A percentile compares a stretch with the other conserved stretches of the same genome.
phyloP scores from a whole-genome alignment of 345 rosid species.

The Boechera stricta region DNA sequence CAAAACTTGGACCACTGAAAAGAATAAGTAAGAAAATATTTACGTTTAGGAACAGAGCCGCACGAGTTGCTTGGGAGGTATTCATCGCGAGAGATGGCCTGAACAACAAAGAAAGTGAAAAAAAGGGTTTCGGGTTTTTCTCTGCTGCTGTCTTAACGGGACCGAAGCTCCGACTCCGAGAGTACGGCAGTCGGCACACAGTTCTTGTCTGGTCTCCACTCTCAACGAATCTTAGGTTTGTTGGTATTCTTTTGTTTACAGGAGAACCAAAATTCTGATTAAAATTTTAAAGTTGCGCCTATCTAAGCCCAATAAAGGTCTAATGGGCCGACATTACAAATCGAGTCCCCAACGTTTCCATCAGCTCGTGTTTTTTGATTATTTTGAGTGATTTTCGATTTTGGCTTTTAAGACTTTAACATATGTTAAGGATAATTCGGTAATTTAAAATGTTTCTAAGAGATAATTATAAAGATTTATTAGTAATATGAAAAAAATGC shows the following conservation, averaged over 20 bases:
- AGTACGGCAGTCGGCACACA: conserved; percentile 28
- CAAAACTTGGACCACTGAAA: background rate
- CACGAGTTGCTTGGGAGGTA: conserved; percentile 43
- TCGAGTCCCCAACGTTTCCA: background rate
- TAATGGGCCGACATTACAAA: conserved; percentile 5
- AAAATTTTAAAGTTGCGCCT: background rate
- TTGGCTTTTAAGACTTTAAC: background rate
- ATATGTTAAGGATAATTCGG: background rate
- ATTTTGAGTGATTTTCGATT: background rate
- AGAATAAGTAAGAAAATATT: conserved; percentile 17
- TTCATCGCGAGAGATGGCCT: conserved; percentile 28
- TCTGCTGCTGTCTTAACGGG: conserved; percentile 27
- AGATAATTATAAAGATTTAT: background rate
- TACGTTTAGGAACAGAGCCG: conserved; percentile 43
- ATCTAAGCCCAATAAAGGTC: conserved; percentile 9
- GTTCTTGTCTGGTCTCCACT: conserved; percentile 16
- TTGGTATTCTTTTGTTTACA: conserved; percentile 5
- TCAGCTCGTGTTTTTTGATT: background rate
- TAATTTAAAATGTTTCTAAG: background rate
- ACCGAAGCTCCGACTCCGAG: conserved; percentile 39
- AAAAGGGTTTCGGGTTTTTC: conserved; percentile 31
- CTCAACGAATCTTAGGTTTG: conserved; percentile 29
- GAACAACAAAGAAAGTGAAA: background rate
- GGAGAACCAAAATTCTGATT: background rate
- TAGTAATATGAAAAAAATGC: background rate